Base-by-base conservation (phyloP, 2,329 filamentous ascomycete genomes). In the Pestalotiopsis sp. region DNA sequence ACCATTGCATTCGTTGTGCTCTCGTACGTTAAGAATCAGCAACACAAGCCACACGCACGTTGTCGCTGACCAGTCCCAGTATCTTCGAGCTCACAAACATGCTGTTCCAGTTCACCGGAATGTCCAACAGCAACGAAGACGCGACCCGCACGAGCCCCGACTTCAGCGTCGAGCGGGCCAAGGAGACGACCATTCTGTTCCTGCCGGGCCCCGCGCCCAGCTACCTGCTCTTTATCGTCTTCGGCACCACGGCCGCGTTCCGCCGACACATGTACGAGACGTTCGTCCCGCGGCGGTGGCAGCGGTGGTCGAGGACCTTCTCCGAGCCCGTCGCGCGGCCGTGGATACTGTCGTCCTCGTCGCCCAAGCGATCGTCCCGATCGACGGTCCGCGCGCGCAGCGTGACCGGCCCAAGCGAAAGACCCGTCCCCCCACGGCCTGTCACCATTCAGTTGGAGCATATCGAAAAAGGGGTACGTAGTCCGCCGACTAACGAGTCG, bases 1-100 rank as follows among this genome's bases (percentile, higher is more conserved):
- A 79, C 79, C 0, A 77, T 85, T 11, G 83, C 78, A 2, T 85
- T 85, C 67, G 67, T 81, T 4, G 77, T 83, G 17, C 73, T 85
- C 52, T 76, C 80, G 80, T 81, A 70, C 72, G 77, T 40, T 1
- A 7, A 7, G 1, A 31, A 7, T 14, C 3, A 25, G n/a, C 49
- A 52, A 2, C 4, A 7, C 4, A 23, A n/a, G n/a, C 13, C 45
- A 79, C 75, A 4, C 68, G 76, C 12, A 65, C 6, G 17, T 23
- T 14, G n/a, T 12, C 52, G 2, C 73, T 79, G 36, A 52, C 56
- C 36, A n/a, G 20, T n/a, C 75, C 79, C 20, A 79, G 85, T 52
- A 67, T 79, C 23, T 81, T 81, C 59, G 78, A 83, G 62, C 68
- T 83, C 11, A 73, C 75, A 41, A 77, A 71, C 61, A 69, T 73